Evolutionary conservation across 2,329 filamentous ascomycete genomes (phyloP).

Genomic region (Aspergillus persii): DNA sequence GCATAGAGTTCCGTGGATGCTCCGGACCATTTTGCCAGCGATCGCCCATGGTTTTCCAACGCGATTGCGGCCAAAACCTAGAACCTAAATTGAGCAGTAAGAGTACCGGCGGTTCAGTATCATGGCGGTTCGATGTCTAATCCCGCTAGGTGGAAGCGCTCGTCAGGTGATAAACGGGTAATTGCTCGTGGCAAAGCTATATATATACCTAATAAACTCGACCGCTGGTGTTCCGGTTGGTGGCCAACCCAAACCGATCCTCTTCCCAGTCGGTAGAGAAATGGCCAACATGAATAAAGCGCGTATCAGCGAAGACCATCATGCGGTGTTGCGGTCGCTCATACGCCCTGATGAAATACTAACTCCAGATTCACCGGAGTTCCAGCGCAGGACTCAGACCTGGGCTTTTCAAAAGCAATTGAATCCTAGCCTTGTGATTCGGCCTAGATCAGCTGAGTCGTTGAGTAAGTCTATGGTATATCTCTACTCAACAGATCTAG

Average conservation of each 20-base stretch:
- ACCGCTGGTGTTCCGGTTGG: no score
- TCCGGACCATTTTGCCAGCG: no score
- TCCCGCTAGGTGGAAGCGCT: no score
- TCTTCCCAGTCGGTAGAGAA: neutral
- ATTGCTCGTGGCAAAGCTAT: no score
- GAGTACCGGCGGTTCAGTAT: no score
- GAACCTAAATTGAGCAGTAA: no score
- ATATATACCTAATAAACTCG: no score
- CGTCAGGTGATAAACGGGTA: no score
- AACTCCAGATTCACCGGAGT: conserved; percentile 17
- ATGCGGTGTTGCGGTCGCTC: neutral
- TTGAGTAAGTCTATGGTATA: conserved; percentile 31
- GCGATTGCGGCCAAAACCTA: no score
- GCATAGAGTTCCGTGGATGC: no score
- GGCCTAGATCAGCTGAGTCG: conserved; percentile 27
- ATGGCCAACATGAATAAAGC: neutral
- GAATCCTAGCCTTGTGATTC: conserved; percentile 34
- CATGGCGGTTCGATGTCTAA: no score
- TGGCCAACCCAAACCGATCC: neutral
- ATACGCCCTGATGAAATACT: conserved; percentile 24
- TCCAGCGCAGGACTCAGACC: conserved; percentile 19
- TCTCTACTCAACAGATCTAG: conserved; percentile 32
- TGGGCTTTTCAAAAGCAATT: conserved; percentile 36
- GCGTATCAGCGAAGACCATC: neutral
- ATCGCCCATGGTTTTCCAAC: no score